Conservation (phyloP, 148 eudicot species). For the Pouteria glomerata region DNA sequence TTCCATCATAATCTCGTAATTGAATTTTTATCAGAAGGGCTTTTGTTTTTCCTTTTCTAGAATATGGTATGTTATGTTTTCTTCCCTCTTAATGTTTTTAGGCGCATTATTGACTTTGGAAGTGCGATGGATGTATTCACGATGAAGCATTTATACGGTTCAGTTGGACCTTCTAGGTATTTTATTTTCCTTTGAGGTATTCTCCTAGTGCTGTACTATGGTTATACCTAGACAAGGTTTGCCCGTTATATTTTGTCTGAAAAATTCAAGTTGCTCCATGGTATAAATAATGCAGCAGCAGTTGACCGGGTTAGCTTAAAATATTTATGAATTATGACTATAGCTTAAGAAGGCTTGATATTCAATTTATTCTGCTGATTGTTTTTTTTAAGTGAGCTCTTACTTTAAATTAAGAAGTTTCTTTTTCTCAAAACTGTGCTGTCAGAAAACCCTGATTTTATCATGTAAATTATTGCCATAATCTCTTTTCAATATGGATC, state of each 20-base stretch:
- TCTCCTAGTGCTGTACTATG: background rate
- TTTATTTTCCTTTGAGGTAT: background rate
- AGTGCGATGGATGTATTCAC: conserved; percentile 90
- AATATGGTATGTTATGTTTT: conserved; percentile 5
- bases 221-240: background rate
- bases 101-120: conserved; percentile 98
- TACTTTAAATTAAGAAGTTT: background rate
- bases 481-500: background rate
- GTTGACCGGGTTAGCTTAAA: background rate
- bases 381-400: too few relatives aligned
- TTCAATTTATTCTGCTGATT: background rate
- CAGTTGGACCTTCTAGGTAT: conserved; percentile 85
- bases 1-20: background rate
- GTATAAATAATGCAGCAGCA: background rate
- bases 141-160: conserved; percentile 67
- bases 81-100: conserved; percentile 21
- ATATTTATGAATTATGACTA: background rate
- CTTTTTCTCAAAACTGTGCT: background rate
- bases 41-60: background rate
- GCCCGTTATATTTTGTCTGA: background rate
- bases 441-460: background rate
- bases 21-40: background rate
- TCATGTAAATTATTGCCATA: background rate
- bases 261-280: conserved; percentile 2
- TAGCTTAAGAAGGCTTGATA: background rate